Evolutionary conservation across 2,329 filamentous ascomycete genomes (phyloP), one percentile per base, ranked within the genome.

Genomic region (Cladobotryum protrusum): DNA sequence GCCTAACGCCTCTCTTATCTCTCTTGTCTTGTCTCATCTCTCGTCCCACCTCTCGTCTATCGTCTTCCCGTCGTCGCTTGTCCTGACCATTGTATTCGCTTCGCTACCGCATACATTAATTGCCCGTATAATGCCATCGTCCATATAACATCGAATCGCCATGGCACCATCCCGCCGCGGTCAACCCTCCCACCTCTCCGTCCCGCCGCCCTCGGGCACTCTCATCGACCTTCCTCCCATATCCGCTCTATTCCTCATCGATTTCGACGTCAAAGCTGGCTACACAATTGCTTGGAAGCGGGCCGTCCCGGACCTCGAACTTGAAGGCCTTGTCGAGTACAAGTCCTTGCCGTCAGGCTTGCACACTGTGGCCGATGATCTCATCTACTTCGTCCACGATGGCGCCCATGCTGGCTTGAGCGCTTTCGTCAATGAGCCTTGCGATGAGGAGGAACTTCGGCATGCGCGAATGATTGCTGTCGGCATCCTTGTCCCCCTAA

Each of bases 401-500:
- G 73, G 81, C 43, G 76, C 81, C 42, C 85, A 90, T 71, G 91
- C 90, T 5, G 93, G 93, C 24, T 77, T 97, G 59, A 96, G 90
- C 71, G 90, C 91, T 24, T 99, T 96, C 65, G 76, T 93, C 65
- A 95, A 95, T 66, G 81, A 80, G 56, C 85, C 87, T 3, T 90
- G 89, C 44, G 83, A 86, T 13, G 87, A 89, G 58, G 81, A 80
- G 53, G 82, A 81, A 47, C 82, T 88, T 47, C 85, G 93, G 53
- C 88, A 95, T 74, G 93, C 93, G 45, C 82, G 87, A 59, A 96
- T 99, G 83, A 83, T 96, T 55, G 87, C 92, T 13, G 89, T 97
- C 1, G 93, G 93, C 37, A 81, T 92, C 24, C 72, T 99, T 57
- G 90, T 97, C 2, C 89, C 89, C 6, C 69, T 96, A 46, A 92